Evolutionary conservation across 1,284 basidiomycete genomes (phyloP).

Genomic region (Pseudomicrostroma phylloplanum): DNA sequence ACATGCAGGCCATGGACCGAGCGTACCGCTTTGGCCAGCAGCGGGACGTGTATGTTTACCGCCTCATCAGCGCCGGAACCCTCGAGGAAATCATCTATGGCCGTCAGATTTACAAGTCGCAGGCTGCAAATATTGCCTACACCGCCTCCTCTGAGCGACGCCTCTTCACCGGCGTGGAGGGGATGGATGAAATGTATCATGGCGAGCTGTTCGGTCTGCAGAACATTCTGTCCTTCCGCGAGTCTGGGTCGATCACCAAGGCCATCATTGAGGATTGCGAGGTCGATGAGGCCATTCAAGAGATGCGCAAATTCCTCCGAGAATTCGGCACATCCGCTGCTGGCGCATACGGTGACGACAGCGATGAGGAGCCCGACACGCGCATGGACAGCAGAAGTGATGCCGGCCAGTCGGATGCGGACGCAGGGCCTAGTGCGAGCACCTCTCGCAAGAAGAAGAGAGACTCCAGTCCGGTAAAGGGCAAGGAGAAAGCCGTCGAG

Average conservation of each 20-base stretch:
- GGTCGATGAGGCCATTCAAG: constrained; percentile 18
- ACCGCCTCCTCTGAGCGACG: constrained; percentile 52
- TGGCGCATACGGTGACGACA: background rate
- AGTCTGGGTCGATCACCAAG: constrained; percentile 51
- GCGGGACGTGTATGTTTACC: constrained; percentile 32
- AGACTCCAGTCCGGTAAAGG: background rate
- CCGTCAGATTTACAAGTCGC: constrained; percentile 79
- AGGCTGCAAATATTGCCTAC: constrained; percentile 80
- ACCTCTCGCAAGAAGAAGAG: constrained; percentile 4
- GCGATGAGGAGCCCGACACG: background rate
- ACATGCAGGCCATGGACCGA: constrained; percentile 79
- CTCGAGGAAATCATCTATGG: constrained; percentile 60
- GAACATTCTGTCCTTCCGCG: constrained; percentile 75
- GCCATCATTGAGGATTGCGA: constrained; percentile 33
- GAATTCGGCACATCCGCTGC: constrained; percentile 17
- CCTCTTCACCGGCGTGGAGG: constrained; percentile 74
- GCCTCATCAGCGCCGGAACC: constrained; percentile 32
- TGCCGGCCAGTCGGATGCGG: background rate
- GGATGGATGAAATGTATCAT: constrained; percentile 66
- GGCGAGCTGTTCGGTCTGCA: constrained; percentile 75
- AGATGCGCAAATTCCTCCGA: constrained; percentile 15
- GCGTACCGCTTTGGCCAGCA: constrained; percentile 56
- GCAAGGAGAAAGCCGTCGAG: constrained; percentile 1
- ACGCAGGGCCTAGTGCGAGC: constrained; percentile 1
- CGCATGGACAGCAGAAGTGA: background rate